These are phyloP conservation scores for Leccinum sublutescens DNA, from an alignment of 768 basidiomycete genomes.

Conservation along the genomic window DNA sequence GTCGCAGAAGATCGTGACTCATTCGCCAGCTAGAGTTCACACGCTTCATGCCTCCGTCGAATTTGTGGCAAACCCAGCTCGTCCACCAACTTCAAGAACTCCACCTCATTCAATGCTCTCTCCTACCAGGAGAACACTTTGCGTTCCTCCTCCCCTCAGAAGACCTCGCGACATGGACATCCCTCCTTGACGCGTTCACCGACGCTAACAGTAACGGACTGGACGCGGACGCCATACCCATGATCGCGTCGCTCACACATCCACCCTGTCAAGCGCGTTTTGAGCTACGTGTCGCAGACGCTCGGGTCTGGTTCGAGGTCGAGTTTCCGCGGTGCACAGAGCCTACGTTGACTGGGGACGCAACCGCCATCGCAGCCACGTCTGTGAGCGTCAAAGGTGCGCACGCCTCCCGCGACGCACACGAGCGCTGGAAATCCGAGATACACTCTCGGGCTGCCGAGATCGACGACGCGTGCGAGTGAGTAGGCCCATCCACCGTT, in stretches of 20 bases:
- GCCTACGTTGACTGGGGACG: not conserved
- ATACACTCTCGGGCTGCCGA: constrained; percentile 40
- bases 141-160: constrained; percentile 38
- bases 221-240: not conserved
- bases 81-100: constrained; percentile 47
- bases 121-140: constrained; percentile 59
- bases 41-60: not conserved
- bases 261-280: constrained; percentile 33
- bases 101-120: constrained; percentile 56
- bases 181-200: constrained; percentile 18
- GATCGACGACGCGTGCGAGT: constrained; percentile 32
- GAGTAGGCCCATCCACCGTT: not conserved
- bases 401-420: constrained; percentile 43
- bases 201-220: not conserved
- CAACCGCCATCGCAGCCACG: not conserved
- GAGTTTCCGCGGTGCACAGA: constrained; percentile 17
- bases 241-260: constrained; percentile 3
- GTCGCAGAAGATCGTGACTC: too few species aligned
- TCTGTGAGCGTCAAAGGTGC: constrained; percentile 47
- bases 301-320: constrained; percentile 39
- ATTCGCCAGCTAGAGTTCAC: not conserved
- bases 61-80: constrained; percentile 4
- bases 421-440: constrained; percentile 47
- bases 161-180: constrained; percentile 34
- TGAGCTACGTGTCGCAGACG: constrained; percentile 31